Conservation (phyloP, 1,139 yeast genomes). For the Magnusiomyces paraingens region DNA sequence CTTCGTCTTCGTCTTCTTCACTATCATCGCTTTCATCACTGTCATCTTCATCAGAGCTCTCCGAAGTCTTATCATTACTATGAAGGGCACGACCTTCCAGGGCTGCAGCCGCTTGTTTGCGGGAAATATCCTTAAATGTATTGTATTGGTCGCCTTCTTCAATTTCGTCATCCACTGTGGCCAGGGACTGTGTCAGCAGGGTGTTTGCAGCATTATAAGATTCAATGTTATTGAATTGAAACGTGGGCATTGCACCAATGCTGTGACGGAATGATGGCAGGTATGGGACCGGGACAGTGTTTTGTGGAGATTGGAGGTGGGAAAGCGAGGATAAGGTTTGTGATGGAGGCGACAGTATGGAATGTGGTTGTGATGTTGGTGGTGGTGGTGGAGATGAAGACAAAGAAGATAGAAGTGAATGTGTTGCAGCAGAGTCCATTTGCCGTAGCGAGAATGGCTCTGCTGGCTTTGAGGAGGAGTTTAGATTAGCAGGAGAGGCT, state of each 20-base stretch:
- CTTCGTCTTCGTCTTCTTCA: not conserved
- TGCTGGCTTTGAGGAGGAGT: not conserved
- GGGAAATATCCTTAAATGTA: not conserved
- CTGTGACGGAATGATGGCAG: not conserved
- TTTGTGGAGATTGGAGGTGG: not conserved
- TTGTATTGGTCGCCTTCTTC: slow-evolving; percentile 2
- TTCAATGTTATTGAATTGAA: not conserved
- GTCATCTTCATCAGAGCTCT: not conserved
- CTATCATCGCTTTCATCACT: not conserved
- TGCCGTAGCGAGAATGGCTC: too few relatives aligned
- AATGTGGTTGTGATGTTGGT: not conserved
- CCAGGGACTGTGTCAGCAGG: slow-evolving; percentile 1
- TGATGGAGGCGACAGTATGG: not conserved
- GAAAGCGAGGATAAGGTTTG: not conserved
- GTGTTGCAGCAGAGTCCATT: not conserved
- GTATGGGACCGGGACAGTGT: not conserved
- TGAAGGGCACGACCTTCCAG: too few relatives aligned
- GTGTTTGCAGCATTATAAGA: not conserved
- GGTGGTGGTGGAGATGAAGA: not conserved
- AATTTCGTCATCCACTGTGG: slow-evolving; percentile 3
- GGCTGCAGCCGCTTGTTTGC: not conserved
- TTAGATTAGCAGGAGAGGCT: not conserved
- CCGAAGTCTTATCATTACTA: too few relatives aligned
- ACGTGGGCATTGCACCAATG: not conserved
- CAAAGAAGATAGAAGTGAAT: not conserved